A percentile compares a stretch with the other conserved stretches of the same genome.
phyloP scores from a whole-genome alignment of 176 grass and related monocot genomes.

The Carex pumila region DNA sequence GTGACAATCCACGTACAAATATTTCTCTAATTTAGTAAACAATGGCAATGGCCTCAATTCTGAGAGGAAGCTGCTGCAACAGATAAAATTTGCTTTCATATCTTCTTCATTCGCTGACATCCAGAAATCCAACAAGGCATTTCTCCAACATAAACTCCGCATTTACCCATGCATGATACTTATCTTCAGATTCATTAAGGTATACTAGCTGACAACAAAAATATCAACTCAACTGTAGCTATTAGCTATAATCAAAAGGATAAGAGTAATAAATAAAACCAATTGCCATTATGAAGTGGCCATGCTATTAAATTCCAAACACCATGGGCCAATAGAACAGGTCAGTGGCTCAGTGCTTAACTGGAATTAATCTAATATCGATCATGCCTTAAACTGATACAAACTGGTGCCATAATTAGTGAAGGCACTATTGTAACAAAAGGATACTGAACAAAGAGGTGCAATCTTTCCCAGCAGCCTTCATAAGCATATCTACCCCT shows the following conservation, averaged over 20 bases:
- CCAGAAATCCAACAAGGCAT: constrained; percentile 70
- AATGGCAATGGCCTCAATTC: background rate
- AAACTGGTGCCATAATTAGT: background rate
- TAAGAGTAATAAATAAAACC: background rate
- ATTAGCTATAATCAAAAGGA: background rate
- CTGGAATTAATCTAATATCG: background rate
- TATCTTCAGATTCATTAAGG: constrained; percentile 70
- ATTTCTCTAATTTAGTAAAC: constrained; percentile 13
- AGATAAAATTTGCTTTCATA: background rate
- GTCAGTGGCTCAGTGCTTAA: background rate
- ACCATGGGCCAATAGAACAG: background rate
- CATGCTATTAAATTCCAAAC: background rate
- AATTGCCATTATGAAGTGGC: background rate
- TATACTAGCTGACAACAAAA: background rate
- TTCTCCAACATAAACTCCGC: constrained; percentile 89
- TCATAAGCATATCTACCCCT: constrained; percentile 98
- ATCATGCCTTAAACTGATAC: background rate
- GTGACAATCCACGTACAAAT: background rate
- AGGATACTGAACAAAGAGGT: constrained; percentile 98
- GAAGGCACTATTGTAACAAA: constrained; percentile 19
- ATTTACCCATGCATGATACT: constrained; percentile 95
- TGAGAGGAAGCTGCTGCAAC: background rate
- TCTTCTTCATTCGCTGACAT: constrained; percentile 41
- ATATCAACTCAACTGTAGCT: background rate
- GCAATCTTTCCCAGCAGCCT: constrained; percentile 85